Evolutionary conservation across 116 monocot genomes (phyloP), one percentile per base, ranked within the genome.

Genomic region (Papilionanthe hybrid): DNA sequence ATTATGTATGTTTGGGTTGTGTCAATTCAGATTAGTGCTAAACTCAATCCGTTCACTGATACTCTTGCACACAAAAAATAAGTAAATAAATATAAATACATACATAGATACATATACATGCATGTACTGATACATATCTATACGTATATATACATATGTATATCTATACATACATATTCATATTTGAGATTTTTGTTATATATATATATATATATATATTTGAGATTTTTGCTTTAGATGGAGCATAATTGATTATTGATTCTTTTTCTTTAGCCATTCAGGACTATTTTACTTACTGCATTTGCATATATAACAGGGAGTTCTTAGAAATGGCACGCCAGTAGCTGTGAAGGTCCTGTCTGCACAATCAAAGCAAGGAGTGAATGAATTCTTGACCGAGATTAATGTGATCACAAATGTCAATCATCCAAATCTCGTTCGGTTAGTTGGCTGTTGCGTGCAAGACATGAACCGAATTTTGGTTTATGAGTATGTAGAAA

Each of bases 301-400:
- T 78, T 20, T 23, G 58, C 55, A 28, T 53, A 32, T 81, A 63
- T 82, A 25, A 28, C 81, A 91, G 90, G 90, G 87, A 53, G 84
- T 50, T 68, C 80, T 91, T 77, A 75, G 72, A 67, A 79, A 75
- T 77, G 86, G 88, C 72, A 86, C 58, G 55, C 58, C 69, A 67
- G 76, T 87, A 60, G 90, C 90, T 25, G 78, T 80, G n/a, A 91
- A 91, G 79, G 88, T 88, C 28, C 91, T 91, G 57, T 86, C 88
- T 77, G 82, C 86, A 63, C 83, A 88, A 84, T 88, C 90, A 75
- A 82, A 58, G 68, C 90, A 90, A 80, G 90, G 90, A 28, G 72
- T 81, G 8, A 83, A 82, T 56, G 87, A 90, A 82, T 90, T 90
- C 81, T 72, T 90, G 79, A 86, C 90, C 3, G 90, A 90, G 69